phyloP scores from a whole-genome alignment of 208 protist species.

The Spongospora subterranea region DNA sequence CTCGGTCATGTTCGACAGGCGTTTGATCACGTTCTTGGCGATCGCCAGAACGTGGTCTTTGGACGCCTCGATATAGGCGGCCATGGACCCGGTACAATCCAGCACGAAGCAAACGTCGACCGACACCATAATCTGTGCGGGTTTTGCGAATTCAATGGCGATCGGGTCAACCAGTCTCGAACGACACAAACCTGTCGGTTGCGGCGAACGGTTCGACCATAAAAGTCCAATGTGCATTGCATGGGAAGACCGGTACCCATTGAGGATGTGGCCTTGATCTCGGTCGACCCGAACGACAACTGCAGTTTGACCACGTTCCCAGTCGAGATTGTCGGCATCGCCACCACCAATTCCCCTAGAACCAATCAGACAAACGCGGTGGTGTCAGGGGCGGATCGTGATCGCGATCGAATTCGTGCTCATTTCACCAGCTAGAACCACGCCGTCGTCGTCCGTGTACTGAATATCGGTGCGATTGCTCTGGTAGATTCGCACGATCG shows the following conservation, averaged over 20 bases:
- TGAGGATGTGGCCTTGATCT: background rate
- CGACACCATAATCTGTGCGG: background rate
- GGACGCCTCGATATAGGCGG: background rate
- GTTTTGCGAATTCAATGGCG: too few relatives aligned
- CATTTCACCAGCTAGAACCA: background rate
- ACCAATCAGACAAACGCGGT: too few relatives aligned
- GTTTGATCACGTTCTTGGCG: background rate
- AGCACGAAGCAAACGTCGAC: constrained; percentile 44
- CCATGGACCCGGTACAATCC: constrained; percentile 52
- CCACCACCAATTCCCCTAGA: background rate
- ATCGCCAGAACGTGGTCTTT: constrained; percentile 7
- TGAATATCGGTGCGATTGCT: background rate
- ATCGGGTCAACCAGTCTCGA: too few relatives aligned
- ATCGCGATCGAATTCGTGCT: background rate
- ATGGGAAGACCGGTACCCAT: background rate
- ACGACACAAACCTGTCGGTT: background rate
- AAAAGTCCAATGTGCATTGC: constrained; percentile 42
- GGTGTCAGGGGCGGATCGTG: background rate
- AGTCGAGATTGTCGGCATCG: background rate
- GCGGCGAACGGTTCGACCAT: background rate
- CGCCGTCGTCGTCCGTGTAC: background rate
- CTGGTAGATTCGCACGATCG: constrained; percentile 5
- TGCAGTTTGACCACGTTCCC: background rate
- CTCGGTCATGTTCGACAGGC: background rate
- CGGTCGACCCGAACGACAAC: constrained; percentile 34